phyloP scores from a whole-genome alignment of 2,329 filamentous ascomycete species.

The Ophiostoma ips region DNA sequence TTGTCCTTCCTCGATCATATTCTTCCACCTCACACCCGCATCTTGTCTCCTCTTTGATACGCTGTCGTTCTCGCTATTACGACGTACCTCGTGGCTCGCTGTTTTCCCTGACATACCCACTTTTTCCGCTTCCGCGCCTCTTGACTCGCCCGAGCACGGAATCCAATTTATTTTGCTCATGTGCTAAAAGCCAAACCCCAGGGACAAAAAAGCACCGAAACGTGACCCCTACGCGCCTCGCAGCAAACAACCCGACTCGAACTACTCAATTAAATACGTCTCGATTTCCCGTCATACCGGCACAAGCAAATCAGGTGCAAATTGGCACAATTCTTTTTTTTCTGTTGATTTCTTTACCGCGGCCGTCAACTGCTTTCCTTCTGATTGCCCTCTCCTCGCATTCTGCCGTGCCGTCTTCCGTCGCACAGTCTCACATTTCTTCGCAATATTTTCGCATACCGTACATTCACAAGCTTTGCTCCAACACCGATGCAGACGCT shows the following conservation, averaged over 20 bases:
- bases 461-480: not conserved
- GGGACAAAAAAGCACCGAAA: not conserved
- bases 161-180: not conserved
- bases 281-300: not conserved
- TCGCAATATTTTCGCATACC: not conserved
- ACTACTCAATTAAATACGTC: constrained; percentile 1
- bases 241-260: not conserved
- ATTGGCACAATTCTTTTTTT: no score
- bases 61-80: not conserved
- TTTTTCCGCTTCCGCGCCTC: not conserved
- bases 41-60: not conserved
- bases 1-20: no score
- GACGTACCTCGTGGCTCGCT: no score
- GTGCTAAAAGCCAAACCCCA: no score
- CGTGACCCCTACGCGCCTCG: not conserved
- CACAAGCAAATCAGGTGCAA: constrained; percentile 3
- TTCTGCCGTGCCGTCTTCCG: not conserved
- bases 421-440: not conserved
- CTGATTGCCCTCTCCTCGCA: not conserved
- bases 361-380: constrained; percentile 1
- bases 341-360: no score
- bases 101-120: not conserved
- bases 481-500: constrained; percentile 2
- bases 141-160: constrained; percentile 1
- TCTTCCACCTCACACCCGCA: not conserved